Conservation (phyloP, 2,329 filamentous ascomycete species). For the Aspergillus sp. region DNA sequence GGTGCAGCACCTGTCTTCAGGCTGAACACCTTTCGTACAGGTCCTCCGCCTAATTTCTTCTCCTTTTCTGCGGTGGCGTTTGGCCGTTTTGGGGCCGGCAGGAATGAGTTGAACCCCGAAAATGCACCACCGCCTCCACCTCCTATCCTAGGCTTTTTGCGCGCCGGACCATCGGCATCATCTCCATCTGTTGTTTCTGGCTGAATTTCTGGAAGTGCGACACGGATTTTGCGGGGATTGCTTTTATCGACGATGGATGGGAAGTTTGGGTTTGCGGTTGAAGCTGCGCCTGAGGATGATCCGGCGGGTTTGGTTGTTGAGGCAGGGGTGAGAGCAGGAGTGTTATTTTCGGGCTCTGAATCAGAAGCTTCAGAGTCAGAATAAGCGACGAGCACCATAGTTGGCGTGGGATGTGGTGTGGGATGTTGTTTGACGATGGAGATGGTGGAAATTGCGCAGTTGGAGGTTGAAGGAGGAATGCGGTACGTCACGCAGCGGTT, state of each 20-base stretch:
- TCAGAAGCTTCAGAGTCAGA: slow-evolving; percentile 75
- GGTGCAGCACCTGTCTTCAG: slow-evolving; percentile 82
- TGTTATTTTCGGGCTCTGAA: slow-evolving; percentile 49
- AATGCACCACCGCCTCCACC: slow-evolving; percentile 68
- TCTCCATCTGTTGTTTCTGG: slow-evolving; percentile 41
- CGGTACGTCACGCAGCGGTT: background rate
- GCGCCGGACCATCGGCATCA: slow-evolving; percentile 55
- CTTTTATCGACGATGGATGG: slow-evolving; percentile 74
- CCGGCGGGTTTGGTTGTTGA: slow-evolving; percentile 21
- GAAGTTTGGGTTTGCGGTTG: slow-evolving; percentile 39
- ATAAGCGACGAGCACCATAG: slow-evolving; percentile 81
- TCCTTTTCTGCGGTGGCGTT: slow-evolving; percentile 25
- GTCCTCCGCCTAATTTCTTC: slow-evolving; percentile 29
- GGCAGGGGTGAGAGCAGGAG: background rate
- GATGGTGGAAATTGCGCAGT: background rate
- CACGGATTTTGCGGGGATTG: slow-evolving; percentile 79
- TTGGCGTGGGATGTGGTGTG: background rate
- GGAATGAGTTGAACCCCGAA: slow-evolving; percentile 78
- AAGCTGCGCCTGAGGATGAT: slow-evolving; percentile 26
- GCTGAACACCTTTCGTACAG: slow-evolving; percentile 61
- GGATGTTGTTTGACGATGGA: background rate
- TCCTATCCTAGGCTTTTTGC: slow-evolving; percentile 68
- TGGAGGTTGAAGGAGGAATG: background rate
- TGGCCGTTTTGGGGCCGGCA: slow-evolving; percentile 75
- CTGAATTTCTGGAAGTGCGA: slow-evolving; percentile 67